Conservation (phyloP, 2,329 filamentous ascomycete species). For the Penicillium glabrum region DNA sequence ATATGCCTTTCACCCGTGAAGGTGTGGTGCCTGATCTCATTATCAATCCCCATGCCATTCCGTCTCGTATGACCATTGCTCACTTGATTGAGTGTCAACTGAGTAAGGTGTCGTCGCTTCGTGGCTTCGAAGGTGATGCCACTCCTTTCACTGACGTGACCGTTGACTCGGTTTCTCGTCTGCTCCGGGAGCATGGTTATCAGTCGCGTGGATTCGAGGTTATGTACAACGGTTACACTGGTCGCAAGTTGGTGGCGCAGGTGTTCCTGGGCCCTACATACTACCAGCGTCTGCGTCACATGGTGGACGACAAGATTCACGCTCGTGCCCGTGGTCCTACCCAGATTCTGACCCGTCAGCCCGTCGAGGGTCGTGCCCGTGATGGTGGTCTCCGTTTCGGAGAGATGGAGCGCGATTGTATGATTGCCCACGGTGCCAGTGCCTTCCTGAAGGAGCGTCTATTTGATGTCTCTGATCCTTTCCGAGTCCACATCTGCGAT, state of each 20-base stretch:
- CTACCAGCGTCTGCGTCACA: constrained; percentile 97
- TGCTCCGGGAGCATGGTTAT: constrained; percentile 87
- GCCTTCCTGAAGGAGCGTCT: constrained; percentile 96
- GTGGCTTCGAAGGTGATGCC: constrained; percentile 93
- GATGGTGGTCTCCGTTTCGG: constrained; percentile 98
- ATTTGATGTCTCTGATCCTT: constrained; percentile 96
- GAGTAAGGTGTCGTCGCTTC: constrained; percentile 90
- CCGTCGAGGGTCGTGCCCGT: constrained; percentile 95
- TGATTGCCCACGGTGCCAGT: constrained; percentile 99
- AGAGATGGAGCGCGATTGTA: constrained; percentile 99
- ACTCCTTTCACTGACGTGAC: constrained; percentile 98
- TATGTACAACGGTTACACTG: constrained; percentile 98
- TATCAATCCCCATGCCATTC: constrained; percentile 99
- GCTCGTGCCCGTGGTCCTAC: constrained; percentile 95
- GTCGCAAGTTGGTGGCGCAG: constrained; percentile 87
- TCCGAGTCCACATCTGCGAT: constrained; percentile 97
- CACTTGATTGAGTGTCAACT: constrained; percentile 99
- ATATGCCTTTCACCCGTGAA: constrained; percentile 96
- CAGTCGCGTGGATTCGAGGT: constrained; percentile 97
- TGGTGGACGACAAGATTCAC: constrained; percentile 99
- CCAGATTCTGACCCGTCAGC: constrained; percentile 95
- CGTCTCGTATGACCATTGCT: constrained; percentile 99
- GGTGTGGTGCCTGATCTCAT: constrained; percentile 93
- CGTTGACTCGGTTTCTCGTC: constrained; percentile 84
- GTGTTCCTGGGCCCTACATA: constrained; percentile 98